These are phyloP conservation scores for Novymonas esmeraldas DNA, from an alignment of 208 protist genomes.

Conservation along the genomic window DNA sequence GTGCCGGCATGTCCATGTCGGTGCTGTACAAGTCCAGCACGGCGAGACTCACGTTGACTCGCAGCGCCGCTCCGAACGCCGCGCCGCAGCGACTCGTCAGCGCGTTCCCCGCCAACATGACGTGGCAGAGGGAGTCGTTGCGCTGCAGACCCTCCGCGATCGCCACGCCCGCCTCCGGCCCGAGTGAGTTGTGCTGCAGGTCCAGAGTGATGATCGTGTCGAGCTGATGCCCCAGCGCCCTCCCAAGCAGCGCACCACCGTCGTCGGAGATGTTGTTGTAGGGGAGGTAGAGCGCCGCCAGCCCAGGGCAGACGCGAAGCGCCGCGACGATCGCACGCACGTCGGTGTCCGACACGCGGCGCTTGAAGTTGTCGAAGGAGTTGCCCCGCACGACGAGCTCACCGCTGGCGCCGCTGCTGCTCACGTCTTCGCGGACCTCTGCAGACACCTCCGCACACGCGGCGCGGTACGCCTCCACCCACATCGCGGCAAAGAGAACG, in stretches of 20 bases:
- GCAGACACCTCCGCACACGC: slow-evolving; percentile 43
- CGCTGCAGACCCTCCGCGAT: slow-evolving; percentile 34
- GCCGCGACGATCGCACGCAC: slow-evolving; percentile 49
- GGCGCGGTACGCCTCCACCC: slow-evolving; percentile 48
- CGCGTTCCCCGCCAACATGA: slow-evolving; percentile 60
- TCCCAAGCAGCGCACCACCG: slow-evolving; percentile 47
- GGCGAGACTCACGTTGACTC: slow-evolving; percentile 31
- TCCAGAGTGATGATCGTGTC: slow-evolving; percentile 51
- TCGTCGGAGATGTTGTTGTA: slow-evolving; percentile 69
- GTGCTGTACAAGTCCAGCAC: slow-evolving; percentile 62
- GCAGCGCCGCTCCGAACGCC: slow-evolving; percentile 44
- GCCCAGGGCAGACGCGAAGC: slow-evolving; percentile 11
- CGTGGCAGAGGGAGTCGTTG: slow-evolving; percentile 30
- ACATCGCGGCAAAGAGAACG: slow-evolving; percentile 35
- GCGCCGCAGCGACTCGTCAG: slow-evolving; percentile 45
- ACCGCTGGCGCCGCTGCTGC: slow-evolving; percentile 20
- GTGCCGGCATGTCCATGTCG: slow-evolving; percentile 56
- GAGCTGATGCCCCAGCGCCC: slow-evolving; percentile 38
- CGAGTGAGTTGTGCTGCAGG: slow-evolving; percentile 66
- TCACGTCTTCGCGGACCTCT: slow-evolving; percentile 46
- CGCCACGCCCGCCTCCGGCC: slow-evolving; percentile 39
- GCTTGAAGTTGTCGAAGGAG: slow-evolving; percentile 58
- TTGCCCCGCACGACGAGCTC: slow-evolving; percentile 54
- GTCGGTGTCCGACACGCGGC: slow-evolving; percentile 64
- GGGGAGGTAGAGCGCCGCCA: slow-evolving; percentile 52